Percentiles rank a stretch among this genome's conserved stretches.
These are phyloP conservation scores for Volvox reticuliferus DNA, from an alignment of 139 green algal genomes.

Conservation along the genomic window DNA sequence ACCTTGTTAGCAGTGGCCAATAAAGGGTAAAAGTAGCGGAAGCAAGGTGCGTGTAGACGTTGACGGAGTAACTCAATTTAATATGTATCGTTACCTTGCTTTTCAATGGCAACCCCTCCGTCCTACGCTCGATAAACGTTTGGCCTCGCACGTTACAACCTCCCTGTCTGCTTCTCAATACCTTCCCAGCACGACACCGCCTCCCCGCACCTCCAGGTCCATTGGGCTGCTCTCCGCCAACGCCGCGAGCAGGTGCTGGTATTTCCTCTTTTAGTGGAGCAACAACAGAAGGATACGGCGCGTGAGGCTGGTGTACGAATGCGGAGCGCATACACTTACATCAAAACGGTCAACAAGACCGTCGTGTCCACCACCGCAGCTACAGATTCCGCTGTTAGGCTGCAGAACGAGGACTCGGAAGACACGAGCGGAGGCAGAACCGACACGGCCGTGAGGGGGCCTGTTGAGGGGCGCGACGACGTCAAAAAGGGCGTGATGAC, in stretches of 20 bases:
- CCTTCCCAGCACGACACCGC: not conserved
- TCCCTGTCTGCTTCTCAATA: not conserved
- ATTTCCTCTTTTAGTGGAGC: not conserved
- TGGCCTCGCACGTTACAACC: not conserved
- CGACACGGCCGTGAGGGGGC: too few species aligned
- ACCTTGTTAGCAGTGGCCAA: not conserved
- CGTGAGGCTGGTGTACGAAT: not conserved
- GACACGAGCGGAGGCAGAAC: too few species aligned
- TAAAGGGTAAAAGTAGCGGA: not conserved
- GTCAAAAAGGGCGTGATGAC: too few species aligned
- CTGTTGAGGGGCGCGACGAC: too few species aligned
- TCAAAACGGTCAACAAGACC: not conserved
- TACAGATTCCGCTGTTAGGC: not conserved
- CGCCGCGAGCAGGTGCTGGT: conserved; percentile 1
- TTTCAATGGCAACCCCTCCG: not conserved
- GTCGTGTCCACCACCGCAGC: too few species aligned
- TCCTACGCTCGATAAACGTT: too few species aligned
- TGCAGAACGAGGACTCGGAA: too few species aligned
- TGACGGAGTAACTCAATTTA: not conserved
- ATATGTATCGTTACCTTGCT: not conserved
- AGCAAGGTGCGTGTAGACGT: not conserved
- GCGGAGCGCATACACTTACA: not conserved
- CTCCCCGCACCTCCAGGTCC: not conserved
- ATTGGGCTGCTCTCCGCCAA: not conserved
- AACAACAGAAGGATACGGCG: not conserved